Conservation (phyloP, 495 filamentous ascomycete genomes). For the Clavariopsis aquatica region DNA sequence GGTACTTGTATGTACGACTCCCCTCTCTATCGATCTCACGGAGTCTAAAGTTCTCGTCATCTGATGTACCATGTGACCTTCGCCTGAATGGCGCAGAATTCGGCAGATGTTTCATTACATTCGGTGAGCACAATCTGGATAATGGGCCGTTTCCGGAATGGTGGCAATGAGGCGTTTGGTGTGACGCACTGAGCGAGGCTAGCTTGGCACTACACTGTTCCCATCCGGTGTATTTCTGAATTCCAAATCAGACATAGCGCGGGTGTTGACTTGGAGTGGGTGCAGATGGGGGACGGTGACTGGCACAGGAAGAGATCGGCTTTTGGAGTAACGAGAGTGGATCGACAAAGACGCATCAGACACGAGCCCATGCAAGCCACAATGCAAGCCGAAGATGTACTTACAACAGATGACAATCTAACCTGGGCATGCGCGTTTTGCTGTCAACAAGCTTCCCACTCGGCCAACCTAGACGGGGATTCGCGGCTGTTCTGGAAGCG, state of each 20-base stretch:
- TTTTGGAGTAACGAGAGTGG: background rate
- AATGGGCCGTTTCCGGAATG: slow-evolving; percentile 3
- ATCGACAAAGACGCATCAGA: slow-evolving; percentile 3
- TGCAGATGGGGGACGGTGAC: background rate
- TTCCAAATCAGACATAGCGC: slow-evolving; percentile 7
- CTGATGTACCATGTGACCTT: slow-evolving; percentile 7
- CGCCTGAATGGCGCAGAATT: no score
- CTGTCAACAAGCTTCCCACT: background rate
- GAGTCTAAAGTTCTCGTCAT: background rate
- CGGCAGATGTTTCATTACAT: slow-evolving; percentile 7
- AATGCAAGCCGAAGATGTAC: slow-evolving; percentile 15
- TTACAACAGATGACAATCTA: slow-evolving; percentile 25
- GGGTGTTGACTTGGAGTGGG: background rate
- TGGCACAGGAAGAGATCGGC: background rate
- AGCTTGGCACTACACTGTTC: background rate
- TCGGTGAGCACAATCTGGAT: slow-evolving; percentile 2
- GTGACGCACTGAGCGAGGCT: slow-evolving; percentile 4
- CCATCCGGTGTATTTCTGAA: background rate
- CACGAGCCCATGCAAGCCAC: slow-evolving; percentile 24
- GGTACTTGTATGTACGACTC: background rate
- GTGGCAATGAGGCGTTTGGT: slow-evolving; percentile 25
- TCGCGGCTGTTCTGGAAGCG: slow-evolving; percentile 11
- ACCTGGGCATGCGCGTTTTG: slow-evolving; percentile 5
- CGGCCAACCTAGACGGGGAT: background rate
- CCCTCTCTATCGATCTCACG: background rate